Evolutionary conservation across 2,329 filamentous ascomycete species (phyloP).

Genomic region (Neoascochyta sp.): DNA sequence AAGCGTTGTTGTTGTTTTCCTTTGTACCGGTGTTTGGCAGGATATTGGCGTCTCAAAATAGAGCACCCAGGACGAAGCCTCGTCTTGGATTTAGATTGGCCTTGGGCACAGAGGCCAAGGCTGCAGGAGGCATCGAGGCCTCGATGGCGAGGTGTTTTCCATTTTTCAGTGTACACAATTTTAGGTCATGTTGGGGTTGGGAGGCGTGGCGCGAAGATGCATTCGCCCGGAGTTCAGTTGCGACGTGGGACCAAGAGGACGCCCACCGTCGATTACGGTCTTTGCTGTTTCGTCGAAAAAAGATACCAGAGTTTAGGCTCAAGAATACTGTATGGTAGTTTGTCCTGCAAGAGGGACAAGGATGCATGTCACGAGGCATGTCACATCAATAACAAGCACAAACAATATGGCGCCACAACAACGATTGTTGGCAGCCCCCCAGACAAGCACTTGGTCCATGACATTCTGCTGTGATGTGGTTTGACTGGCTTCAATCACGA

Average conservation of each 20-base stretch:
- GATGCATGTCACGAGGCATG: slow-evolving; percentile 12
- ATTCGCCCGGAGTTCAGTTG: slow-evolving; percentile 21
- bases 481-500: no score
- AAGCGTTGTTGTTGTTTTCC: slow-evolving; percentile 23
- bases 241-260: slow-evolving; percentile 9
- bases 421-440: slow-evolving; percentile 9
- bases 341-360: slow-evolving; percentile 18
- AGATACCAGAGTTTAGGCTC: slow-evolving; percentile 40
- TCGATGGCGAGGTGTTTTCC: slow-evolving; percentile 29
- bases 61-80: slow-evolving; percentile 18
- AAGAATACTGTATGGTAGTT: slow-evolving; percentile 35
- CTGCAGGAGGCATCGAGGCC: no score
- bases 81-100: slow-evolving; percentile 23
- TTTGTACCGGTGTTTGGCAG: slow-evolving; percentile 32
- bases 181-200: slow-evolving; percentile 8
- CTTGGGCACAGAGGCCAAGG: no score
- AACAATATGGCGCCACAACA: slow-evolving; percentile 13
- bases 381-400: slow-evolving; percentile 13
- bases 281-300: slow-evolving; percentile 24
- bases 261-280: slow-evolving; percentile 22
- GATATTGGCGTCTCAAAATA: slow-evolving; percentile 32
- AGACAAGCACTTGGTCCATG: no score
- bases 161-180: slow-evolving; percentile 16
- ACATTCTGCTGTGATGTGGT: no score
- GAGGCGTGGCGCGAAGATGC: slow-evolving; percentile 9